phyloP scores from a whole-genome alignment of 495 filamentous ascomycete genomes.

The Neurospora tetraspora region DNA sequence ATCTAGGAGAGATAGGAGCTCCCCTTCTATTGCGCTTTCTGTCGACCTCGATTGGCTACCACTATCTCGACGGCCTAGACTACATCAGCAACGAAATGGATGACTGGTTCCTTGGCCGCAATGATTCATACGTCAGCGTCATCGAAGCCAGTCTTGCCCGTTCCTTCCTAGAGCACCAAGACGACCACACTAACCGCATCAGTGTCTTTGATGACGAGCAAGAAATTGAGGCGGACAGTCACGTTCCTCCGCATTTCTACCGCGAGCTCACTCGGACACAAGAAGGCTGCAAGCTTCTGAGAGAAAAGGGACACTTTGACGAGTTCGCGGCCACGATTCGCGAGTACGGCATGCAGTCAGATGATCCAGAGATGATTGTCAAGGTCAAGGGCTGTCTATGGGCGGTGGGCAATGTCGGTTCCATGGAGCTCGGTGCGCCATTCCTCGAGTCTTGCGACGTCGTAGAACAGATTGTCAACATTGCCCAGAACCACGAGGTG shows the following conservation, averaged over 20 bases:
- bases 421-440: slow-evolving; percentile 91
- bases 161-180: slow-evolving; percentile 62
- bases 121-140: slow-evolving; percentile 88
- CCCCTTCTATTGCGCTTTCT: slow-evolving; percentile 87
- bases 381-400: slow-evolving; percentile 96
- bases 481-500: slow-evolving; percentile 78
- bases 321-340: slow-evolving; percentile 84
- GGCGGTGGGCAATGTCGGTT: slow-evolving; percentile 96
- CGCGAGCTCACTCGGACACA: slow-evolving; percentile 84
- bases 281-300: slow-evolving; percentile 82
- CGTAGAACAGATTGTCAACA: slow-evolving; percentile 70
- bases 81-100: slow-evolving; percentile 99
- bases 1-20: slow-evolving; percentile 93
- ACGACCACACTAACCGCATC: slow-evolving; percentile 39
- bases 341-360: slow-evolving; percentile 69
- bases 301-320: slow-evolving; percentile 89
- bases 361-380: slow-evolving; percentile 77
- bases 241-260: slow-evolving; percentile 93
- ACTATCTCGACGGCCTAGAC: slow-evolving; percentile 92
- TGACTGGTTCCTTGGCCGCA: slow-evolving; percentile 94
- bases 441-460: slow-evolving; percentile 85
- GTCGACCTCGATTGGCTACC: slow-evolving; percentile 91
- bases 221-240: slow-evolving; percentile 41
- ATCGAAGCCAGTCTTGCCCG: slow-evolving; percentile 92
- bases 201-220: slow-evolving; percentile 45